Conservation (phyloP, 2,329 filamentous ascomycete genomes). For the Neofusicoccum umdonicola region DNA sequence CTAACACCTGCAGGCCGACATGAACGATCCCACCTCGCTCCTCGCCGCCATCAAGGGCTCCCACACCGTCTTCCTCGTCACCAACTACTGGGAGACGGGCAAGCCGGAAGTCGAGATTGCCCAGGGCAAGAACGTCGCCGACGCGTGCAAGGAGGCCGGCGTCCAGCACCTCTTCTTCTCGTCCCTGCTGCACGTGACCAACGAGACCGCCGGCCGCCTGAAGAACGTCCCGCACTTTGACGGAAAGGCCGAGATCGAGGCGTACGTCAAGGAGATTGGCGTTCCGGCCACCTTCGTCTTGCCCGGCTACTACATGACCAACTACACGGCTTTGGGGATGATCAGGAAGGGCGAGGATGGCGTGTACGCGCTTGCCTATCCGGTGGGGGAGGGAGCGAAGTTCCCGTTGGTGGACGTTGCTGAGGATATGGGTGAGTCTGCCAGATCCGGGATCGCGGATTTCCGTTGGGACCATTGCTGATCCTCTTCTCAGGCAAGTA, state of each 20-base stretch:
- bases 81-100: conserved; percentile 17
- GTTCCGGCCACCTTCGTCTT: conserved; percentile 24
- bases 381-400: conserved; percentile 7
- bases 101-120: conserved; percentile 28
- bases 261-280: conserved; percentile 25
- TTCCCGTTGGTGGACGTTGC: conserved; percentile 19
- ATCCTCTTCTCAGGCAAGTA: background rate
- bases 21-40: conserved; percentile 24
- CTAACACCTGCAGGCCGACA: conserved; percentile 40
- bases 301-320: conserved; percentile 26
- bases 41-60: conserved; percentile 24
- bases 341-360: conserved; percentile 9
- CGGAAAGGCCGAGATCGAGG: conserved; percentile 34
- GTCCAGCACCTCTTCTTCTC: conserved; percentile 42
- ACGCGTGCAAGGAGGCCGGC: conserved; percentile 28
- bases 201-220: conserved; percentile 29
- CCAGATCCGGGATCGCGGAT: too few relatives aligned
- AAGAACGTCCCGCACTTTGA: conserved; percentile 38
- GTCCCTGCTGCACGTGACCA: conserved; percentile 26
- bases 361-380: conserved; percentile 4
- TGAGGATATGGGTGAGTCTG: conserved; percentile 18
- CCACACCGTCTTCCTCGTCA: conserved; percentile 30
- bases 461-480: background rate
- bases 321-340: background rate
- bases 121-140: conserved; percentile 35